Evolutionary conservation across 768 basidiomycete genomes (phyloP).

Genomic region (Sarcodon sp.): DNA sequence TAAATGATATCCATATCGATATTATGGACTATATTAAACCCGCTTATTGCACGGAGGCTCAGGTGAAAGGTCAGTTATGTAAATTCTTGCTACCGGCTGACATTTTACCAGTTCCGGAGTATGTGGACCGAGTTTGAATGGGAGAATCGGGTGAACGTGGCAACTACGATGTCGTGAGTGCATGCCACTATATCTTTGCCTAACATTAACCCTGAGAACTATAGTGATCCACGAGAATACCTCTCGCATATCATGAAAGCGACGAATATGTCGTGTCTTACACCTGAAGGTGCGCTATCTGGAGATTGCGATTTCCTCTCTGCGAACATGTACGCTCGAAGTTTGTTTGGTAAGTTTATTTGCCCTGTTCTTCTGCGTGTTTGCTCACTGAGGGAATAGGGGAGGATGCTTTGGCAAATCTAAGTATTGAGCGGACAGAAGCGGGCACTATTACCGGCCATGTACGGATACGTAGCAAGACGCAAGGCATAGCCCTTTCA

Average conservation of each 20-base stretch:
- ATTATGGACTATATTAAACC: slow-evolving; percentile 99
- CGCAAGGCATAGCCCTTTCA: slow-evolving; percentile 92
- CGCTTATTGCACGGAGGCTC: slow-evolving; percentile 88
- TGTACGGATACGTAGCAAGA: slow-evolving; percentile 93
- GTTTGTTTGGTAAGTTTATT: slow-evolving; percentile 69
- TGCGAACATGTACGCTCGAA: slow-evolving; percentile 93
- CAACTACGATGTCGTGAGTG: slow-evolving; percentile 67
- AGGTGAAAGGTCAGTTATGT: slow-evolving; percentile 35
- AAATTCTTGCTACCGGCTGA: neutral
- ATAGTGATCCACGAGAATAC: slow-evolving; percentile 77
- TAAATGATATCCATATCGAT: slow-evolving; percentile 96
- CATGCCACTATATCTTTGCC: slow-evolving; percentile 2
- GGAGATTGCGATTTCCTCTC: slow-evolving; percentile 97
- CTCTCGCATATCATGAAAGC: slow-evolving; percentile 91
- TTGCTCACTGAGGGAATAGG: slow-evolving; percentile 29
- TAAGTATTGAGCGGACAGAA: slow-evolving; percentile 84
- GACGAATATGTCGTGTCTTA: slow-evolving; percentile 96
- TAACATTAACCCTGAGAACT: neutral
- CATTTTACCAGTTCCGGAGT: slow-evolving; percentile 60
- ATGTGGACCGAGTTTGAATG: slow-evolving; percentile 99
- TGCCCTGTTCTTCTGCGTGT: neutral
- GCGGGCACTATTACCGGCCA: slow-evolving; percentile 78
- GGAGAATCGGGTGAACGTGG: slow-evolving; percentile 98
- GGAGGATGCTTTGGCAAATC: slow-evolving; percentile 92
- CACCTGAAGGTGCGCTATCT: slow-evolving; percentile 75